Conservation (phyloP, 1,284 basidiomycete species). For the Trichosporon sp. region DNA sequence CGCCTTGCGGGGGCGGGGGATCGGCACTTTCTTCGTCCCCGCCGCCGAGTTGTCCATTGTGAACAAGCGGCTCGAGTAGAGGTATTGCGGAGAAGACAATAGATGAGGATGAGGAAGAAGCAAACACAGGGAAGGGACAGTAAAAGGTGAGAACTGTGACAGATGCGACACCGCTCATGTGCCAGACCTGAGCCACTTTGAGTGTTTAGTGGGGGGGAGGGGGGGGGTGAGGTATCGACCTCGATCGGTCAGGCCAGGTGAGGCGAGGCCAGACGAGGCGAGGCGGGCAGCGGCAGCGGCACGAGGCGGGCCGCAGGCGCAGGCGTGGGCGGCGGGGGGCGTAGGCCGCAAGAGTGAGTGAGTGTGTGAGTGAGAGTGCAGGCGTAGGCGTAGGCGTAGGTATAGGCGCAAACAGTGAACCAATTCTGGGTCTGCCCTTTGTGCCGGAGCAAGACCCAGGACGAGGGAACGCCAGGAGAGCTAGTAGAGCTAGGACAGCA, state of each 20-base stretch:
- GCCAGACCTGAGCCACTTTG: background rate
- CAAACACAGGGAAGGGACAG: background rate
- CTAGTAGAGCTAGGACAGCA: no score
- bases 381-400: background rate
- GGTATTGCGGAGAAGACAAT: background rate
- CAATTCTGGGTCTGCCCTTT: no score
- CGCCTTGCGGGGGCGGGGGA: conserved; percentile 18
- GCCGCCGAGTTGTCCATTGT: background rate
- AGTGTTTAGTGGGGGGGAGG: background rate
- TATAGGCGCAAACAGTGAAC: background rate
- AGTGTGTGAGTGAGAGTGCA: no score
- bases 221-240: background rate
- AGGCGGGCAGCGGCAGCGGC: background rate
- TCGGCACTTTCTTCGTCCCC: conserved; percentile 10
- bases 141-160: background rate
- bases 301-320: no score
- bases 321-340: no score
- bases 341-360: no score
- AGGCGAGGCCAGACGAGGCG: background rate
- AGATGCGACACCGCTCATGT: background rate
- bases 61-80: background rate
- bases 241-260: background rate
- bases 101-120: background rate
- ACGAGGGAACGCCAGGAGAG: background rate
- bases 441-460: no score